These are phyloP conservation scores for Uronychia setigera DNA, from an alignment of 73 alveolate genomes.

Conservation along the genomic window DNA sequence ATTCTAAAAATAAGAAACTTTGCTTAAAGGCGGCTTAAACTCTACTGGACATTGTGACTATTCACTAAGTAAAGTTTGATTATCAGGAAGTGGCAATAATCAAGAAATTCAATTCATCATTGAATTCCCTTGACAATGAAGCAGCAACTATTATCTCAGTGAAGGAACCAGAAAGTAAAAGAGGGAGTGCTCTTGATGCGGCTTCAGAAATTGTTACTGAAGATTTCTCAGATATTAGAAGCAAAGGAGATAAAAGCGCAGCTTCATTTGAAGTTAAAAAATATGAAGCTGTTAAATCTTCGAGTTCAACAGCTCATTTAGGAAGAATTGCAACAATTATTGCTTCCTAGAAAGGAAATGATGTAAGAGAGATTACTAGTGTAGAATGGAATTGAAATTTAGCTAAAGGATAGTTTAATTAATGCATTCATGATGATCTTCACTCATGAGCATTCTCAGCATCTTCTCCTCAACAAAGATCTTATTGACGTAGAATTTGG, in stretches of 20 bases:
- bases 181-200: not conserved
- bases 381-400: slow-evolving; percentile 7
- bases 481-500: slow-evolving; percentile 7
- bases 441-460: slow-evolving; percentile 64
- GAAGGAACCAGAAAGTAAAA: not conserved
- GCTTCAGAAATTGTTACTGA: not conserved
- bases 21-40: slow-evolving; percentile 46
- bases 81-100: slow-evolving; percentile 63
- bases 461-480: slow-evolving; percentile 50
- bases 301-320: not conserved
- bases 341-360: not conserved
- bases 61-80: slow-evolving; percentile 57
- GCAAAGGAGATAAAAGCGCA: slow-evolving; percentile 7
- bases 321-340: slow-evolving; percentile 8
- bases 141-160: not conserved
- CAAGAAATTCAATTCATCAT: slow-evolving; percentile 33
- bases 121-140: slow-evolving; percentile 12
- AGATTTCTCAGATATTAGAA: not conserved
- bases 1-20: slow-evolving; percentile 27
- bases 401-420: slow-evolving; percentile 45
- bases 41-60: slow-evolving; percentile 41
- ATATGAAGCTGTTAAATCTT: not conserved
- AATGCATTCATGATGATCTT: slow-evolving; percentile 65
- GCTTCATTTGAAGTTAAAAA: not conserved
- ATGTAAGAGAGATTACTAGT: not conserved